Conservation (phyloP, 495 filamentous ascomycete species). For the Lepraria neglecta region DNA sequence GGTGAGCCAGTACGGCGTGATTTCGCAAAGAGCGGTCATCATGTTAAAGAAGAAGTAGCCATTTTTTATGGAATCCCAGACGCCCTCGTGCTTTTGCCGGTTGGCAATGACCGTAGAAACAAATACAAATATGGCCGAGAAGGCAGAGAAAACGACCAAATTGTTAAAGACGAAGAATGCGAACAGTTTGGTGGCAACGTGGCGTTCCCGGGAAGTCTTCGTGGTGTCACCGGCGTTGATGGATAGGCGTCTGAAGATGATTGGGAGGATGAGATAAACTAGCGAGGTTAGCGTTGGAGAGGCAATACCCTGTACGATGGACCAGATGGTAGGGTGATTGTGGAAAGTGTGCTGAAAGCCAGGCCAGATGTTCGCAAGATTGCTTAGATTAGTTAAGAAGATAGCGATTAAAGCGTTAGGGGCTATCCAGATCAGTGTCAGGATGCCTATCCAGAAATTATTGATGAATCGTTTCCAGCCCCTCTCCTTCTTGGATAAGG, state of each 20-base stretch:
- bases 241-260: slow-evolving; percentile 79
- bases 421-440: slow-evolving; percentile 87
- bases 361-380: slow-evolving; percentile 74
- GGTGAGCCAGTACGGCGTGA: slow-evolving; percentile 89
- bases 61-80: slow-evolving; percentile 62
- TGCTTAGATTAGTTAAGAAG: slow-evolving; percentile 77
- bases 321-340: slow-evolving; percentile 61
- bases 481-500: slow-evolving; percentile 57
- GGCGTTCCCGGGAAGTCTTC: slow-evolving; percentile 87
- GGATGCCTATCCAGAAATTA: slow-evolving; percentile 69
- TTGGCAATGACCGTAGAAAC: slow-evolving; percentile 55
- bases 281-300: slow-evolving; percentile 87
- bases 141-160: slow-evolving; percentile 85
- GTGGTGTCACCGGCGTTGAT: slow-evolving; percentile 76
- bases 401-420: slow-evolving; percentile 94
- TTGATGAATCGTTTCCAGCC: slow-evolving; percentile 68
- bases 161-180: slow-evolving; percentile 98
- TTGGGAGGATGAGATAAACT: slow-evolving; percentile 81
- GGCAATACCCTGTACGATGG: slow-evolving; percentile 85
- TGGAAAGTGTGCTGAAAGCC: slow-evolving; percentile 61
- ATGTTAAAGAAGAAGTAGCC: slow-evolving; percentile 53
- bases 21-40: slow-evolving; percentile 62
- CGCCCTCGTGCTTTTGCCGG: slow-evolving; percentile 44
- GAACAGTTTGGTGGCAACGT: slow-evolving; percentile 87
- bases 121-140: slow-evolving; percentile 70